Percentiles rank a stretch among this genome's conserved stretches.
Conservation (phyloP, 495 filamentous ascomycete genomes). For the Ramalina intermedia region DNA sequence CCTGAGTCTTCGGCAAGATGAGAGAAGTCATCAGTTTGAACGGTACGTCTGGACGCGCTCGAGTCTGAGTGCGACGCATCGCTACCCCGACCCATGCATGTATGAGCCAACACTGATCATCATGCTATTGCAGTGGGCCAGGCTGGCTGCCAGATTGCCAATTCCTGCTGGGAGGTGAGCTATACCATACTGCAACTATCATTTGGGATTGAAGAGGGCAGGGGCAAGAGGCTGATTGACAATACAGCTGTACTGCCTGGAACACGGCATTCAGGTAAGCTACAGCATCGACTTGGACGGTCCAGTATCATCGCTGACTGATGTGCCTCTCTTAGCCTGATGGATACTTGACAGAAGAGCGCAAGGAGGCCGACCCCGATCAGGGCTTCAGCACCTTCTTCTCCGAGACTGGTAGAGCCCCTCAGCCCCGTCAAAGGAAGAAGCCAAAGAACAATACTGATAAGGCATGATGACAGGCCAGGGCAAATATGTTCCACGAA, state of each 20-base stretch:
- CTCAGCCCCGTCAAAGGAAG: constrained; percentile 5
- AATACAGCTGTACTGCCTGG: constrained; percentile 90
- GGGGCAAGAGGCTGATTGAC: constrained; percentile 8
- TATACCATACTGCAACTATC: not conserved
- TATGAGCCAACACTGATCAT: not conserved
- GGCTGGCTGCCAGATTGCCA: constrained; percentile 99
- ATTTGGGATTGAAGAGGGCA: not conserved
- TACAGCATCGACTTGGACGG: constrained; percentile 3
- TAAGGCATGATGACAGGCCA: constrained; percentile 45
- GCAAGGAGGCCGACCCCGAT: constrained; percentile 81
- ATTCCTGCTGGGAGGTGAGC: constrained; percentile 99
- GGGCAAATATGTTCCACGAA: constrained; percentile 97
- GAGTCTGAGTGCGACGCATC: not conserved
- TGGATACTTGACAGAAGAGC: constrained; percentile 96
- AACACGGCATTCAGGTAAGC: constrained; percentile 97
- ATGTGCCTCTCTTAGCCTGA: constrained; percentile 54
- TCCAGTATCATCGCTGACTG: constrained; percentile 27
- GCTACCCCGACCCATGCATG: not conserved
- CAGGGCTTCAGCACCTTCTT: constrained; percentile 99
- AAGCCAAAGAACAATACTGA: not conserved
- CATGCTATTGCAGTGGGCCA: constrained; percentile 66
- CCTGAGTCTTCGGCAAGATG: constrained; percentile 46
- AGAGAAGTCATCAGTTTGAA: constrained; percentile 99
- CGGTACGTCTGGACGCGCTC: constrained; percentile 47
- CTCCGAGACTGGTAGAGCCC: constrained; percentile 87